A percentile compares a stretch with the other conserved stretches of the same genome.
phyloP scores from a whole-genome alignment of 768 basidiomycete genomes.

The Lactifluus subvellereus region DNA sequence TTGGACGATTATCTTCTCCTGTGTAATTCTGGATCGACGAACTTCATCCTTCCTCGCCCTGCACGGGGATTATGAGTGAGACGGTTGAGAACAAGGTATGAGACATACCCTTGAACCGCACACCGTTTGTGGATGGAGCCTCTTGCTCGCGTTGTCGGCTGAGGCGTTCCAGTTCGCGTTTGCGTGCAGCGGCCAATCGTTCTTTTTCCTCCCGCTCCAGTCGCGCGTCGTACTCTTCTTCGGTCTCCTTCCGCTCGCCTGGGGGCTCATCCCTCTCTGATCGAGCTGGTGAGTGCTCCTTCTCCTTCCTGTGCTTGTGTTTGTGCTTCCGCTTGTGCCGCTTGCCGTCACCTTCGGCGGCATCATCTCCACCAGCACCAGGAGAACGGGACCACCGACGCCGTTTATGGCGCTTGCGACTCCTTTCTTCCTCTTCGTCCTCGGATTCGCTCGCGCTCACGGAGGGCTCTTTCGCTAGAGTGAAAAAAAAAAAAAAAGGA shows the following conservation, averaged over 20 bases:
- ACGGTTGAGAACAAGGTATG: not conserved
- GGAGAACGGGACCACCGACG: constrained; percentile 21
- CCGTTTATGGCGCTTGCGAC: constrained; percentile 22
- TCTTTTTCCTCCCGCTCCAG: constrained; percentile 64
- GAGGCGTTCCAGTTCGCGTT: constrained; percentile 45
- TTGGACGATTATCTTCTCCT: constrained; percentile 25
- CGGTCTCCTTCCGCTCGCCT: constrained; percentile 42
- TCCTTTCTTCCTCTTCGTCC: not conserved
- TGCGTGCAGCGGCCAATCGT: constrained; percentile 43
- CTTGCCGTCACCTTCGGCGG: constrained; percentile 12
- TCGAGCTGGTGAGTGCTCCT: constrained; percentile 23
- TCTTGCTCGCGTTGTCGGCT: constrained; percentile 36
- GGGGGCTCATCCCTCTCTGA: not conserved
- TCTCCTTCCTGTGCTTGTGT: constrained; percentile 30
- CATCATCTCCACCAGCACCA: not conserved
- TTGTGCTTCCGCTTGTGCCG: constrained; percentile 27
- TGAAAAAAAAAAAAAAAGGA: not conserved
- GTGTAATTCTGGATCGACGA: constrained; percentile 50
- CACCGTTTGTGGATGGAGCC: constrained; percentile 36
- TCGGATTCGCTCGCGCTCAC: constrained; percentile 20
- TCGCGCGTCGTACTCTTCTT: constrained; percentile 67
- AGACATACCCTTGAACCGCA: constrained; percentile 58
- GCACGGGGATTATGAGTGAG: not conserved
- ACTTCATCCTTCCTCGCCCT: constrained; percentile 68
- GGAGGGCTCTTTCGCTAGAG: constrained; percentile 16